A percentile compares a stretch with the other conserved stretches of the same genome.
phyloP scores from a whole-genome alignment of 495 filamentous ascomycete species.

The Penicillium pulvis region DNA sequence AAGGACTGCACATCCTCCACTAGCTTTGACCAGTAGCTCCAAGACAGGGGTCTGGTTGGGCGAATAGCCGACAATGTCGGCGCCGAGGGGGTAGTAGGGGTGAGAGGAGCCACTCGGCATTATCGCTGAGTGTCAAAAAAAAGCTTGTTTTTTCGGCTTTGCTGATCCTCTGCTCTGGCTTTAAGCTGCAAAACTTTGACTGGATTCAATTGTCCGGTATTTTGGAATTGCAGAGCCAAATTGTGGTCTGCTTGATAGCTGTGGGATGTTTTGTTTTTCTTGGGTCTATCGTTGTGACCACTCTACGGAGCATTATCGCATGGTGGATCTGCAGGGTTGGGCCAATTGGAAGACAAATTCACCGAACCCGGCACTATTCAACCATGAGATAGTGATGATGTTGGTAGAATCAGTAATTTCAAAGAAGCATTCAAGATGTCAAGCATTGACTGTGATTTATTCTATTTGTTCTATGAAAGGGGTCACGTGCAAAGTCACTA shows the following conservation, averaged over 20 bases:
- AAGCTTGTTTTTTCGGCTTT: conserved; percentile 7
- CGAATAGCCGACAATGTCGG: conserved; percentile 60
- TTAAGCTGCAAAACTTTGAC: not conserved
- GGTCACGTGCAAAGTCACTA: too few species aligned
- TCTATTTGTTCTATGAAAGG: too few species aligned
- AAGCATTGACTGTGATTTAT: not conserved
- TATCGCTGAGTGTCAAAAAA: not conserved
- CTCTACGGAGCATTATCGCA: conserved; percentile 5
- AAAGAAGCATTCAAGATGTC: too few species aligned
- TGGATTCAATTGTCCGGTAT: not conserved
- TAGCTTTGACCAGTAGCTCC: conserved; percentile 55
- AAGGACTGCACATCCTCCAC: conserved; percentile 50
- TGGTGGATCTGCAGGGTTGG: conserved; percentile 14
- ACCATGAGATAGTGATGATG: not conserved
- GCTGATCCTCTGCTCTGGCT: not conserved
- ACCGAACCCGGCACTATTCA: not conserved
- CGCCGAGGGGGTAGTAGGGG: conserved; percentile 72
- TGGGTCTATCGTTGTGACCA: not conserved
- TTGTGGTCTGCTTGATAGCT: not conserved
- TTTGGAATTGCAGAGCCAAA: not conserved
- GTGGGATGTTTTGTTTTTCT: conserved; percentile 3
- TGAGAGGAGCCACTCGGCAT: conserved; percentile 44
- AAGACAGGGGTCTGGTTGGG: conserved; percentile 60
- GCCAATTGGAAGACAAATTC: conserved; percentile 7
- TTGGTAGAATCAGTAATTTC: too few species aligned